Base-by-base conservation (phyloP, 306 rosid genomes). In the Vigna unguiculata region DNA sequence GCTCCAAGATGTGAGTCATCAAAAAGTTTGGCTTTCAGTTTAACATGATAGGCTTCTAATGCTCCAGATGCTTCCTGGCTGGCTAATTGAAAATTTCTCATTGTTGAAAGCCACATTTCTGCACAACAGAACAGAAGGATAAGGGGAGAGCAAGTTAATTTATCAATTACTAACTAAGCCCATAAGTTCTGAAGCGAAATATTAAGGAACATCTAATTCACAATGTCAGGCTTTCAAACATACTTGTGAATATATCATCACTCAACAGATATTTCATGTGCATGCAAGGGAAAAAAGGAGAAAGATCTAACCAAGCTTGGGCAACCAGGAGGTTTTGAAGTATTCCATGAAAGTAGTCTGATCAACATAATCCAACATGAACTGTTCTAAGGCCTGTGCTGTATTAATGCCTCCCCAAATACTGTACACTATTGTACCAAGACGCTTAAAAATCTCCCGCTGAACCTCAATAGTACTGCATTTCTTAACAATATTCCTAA, bases 41-140 rank as follows among this genome's bases (percentile, higher is more conserved):
- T 92, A 81, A 92, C 86, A 72, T 92, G 97, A 78, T 92, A 92
- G 68, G 99, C 88, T 84, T 92, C 97, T 54, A 95, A 83, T 73
- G 97, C 98, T 83, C 97, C 91, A 72, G 97, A 95, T 61, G 97
- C 91, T 85, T 95, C 99, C 83, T 87, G 93, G 86, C 99, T 95
- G 24, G 97, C 99, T 78, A 90, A 84, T 4, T 93, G 96, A 84
- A 88, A 85, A 74, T 75, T 77, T 85, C 82, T 89, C 90, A 89
- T 87, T 5, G 89, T 87, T 62, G 97, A 92, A 80, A 95, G 93
- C 98, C 98, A 95, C 97, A 92, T 95, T 85, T 90, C 97, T 95
- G 87, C 69, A 9, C 28, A 72, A 55, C 19, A 74, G 43, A 76
- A 40, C 62, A 6, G 41, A 72, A 62, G 38, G 45, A 40, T 17